These are phyloP conservation scores for Meira miltonrushii DNA, from an alignment of 1,284 basidiomycete genomes.

Conservation along the genomic window DNA sequence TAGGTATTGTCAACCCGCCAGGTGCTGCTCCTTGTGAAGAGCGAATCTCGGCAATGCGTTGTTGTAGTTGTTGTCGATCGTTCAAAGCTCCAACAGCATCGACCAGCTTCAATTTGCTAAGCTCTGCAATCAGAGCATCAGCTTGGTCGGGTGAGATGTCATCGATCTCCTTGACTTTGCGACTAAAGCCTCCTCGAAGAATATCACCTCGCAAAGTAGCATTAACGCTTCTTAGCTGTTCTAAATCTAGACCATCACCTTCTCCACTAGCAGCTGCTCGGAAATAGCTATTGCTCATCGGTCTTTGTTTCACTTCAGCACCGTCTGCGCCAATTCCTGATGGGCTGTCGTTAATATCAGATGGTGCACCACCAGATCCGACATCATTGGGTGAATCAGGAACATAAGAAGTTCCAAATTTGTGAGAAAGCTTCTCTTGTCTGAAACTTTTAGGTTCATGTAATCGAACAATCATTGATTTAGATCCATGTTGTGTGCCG, in stretches of 20 bases:
- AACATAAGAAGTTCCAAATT: conserved; percentile 56
- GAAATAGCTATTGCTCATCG: conserved; percentile 35
- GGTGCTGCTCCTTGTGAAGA: background rate
- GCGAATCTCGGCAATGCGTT: conserved; percentile 57
- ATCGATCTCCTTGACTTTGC: conserved; percentile 61
- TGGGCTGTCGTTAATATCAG: background rate
- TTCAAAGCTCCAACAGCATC: conserved; percentile 72
- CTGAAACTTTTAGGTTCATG: conserved; percentile 84
- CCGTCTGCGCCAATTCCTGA: background rate
- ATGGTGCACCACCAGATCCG: conserved; percentile 1
- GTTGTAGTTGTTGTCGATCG: conserved; percentile 62
- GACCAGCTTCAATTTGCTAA: conserved; percentile 65
- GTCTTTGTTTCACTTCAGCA: conserved; percentile 20
- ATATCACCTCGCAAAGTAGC: conserved; percentile 77
- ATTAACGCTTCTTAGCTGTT: conserved; percentile 66
- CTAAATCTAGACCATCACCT: conserved; percentile 56
- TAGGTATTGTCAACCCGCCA: background rate
- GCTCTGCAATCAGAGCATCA: conserved; percentile 64
- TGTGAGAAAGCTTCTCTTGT: conserved; percentile 75
- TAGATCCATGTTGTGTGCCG: conserved; percentile 53
- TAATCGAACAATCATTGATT: conserved; percentile 74
- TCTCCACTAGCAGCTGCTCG: conserved; percentile 29
- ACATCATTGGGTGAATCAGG: background rate
- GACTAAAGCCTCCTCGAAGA: conserved; percentile 70
- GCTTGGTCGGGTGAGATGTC: conserved; percentile 53